Base-by-base conservation (phyloP, 169 alveolate species). In the Plasmodium falciparum region DNA sequence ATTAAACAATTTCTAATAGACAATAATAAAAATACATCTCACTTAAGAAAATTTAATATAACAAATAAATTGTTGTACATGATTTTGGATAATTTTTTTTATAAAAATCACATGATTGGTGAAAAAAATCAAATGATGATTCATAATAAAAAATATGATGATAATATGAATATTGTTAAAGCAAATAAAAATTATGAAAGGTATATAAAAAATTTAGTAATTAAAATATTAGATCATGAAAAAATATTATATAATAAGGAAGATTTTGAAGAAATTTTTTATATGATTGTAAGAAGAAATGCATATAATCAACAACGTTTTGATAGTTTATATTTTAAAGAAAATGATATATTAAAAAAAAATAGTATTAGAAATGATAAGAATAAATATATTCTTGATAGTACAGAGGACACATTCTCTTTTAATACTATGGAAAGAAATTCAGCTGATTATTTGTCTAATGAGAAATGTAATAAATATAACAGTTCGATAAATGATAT, bases 251-350 rank as follows among this genome's bases (percentile, higher is more conserved):
- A 83, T 62, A 69, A 50, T 39, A 83, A 83, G 39, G 91, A 83
- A 69, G 85, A 83, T 39, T 83, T 83, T 69, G 91, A 83, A 69
- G 52, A 83, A 20, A 54, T 83, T 63, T 83, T 83, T 83, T 69
- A 54, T 62, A 83, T 83, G 91, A 69, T 83, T 20, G 52, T 83
- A 47, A 83, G 62, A 29, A 78, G 67, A 43, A 78, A 58, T 26
- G 54, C 22, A 13, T 59, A 33, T 29, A 70, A 43, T 39, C 9
- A 39, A 47, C 50, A 13, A n/a, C 20, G 17, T 17, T 24, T 49
- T 7, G 24, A 62, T 24, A 20, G 24, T 50, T 39, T 12, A n/a
- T 45, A 17, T 12, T n/a, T 29, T 29, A 61, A 74, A 74, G 26
- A 47, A 43, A 50, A 45, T 67, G 39, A 12, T 49, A 39, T 24